A percentile compares a stretch with the other conserved stretches of the same genome.
phyloP scores from a whole-genome alignment of 306 rosid species.

The Calophaca sinica region DNA sequence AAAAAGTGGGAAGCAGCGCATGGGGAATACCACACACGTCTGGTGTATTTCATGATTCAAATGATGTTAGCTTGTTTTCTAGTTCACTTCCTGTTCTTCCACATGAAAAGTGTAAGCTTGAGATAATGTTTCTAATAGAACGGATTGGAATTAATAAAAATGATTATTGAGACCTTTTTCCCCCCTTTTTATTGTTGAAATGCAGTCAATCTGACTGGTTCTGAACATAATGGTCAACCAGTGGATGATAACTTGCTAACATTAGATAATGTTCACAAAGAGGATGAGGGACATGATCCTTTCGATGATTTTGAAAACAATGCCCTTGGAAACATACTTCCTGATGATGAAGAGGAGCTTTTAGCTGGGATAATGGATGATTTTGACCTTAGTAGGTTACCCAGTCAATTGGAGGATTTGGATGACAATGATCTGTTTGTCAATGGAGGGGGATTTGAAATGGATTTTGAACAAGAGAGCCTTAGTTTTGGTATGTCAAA shows the following conservation, averaged over 20 bases:
- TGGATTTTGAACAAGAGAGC: conserved; percentile 79
- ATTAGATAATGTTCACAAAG: conserved; percentile 53
- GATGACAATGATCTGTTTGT: conserved; percentile 88
- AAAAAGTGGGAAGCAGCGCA: conserved; percentile 56
- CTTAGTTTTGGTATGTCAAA: conserved; percentile 67
- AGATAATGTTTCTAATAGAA: conserved; percentile 30
- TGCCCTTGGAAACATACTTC: conserved; percentile 72
- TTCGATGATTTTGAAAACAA: conserved; percentile 60
- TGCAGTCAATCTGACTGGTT: conserved; percentile 74
- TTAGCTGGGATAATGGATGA: conserved; percentile 87
- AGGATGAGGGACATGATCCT: conserved; percentile 58
- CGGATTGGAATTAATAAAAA: conserved; percentile 14
- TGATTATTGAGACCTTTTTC: conserved; percentile 22
- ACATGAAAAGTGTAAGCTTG: conserved; percentile 72
- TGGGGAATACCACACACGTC: conserved; percentile 64
- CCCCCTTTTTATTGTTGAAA: conserved; percentile 17
- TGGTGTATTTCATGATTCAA: conserved; percentile 63
- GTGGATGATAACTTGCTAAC: conserved; percentile 61
- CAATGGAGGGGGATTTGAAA: conserved; percentile 88
- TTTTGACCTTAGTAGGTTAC: conserved; percentile 85
- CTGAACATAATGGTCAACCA: conserved; percentile 55
- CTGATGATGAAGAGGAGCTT: conserved; percentile 88
- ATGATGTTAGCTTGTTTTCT: conserved; percentile 81
- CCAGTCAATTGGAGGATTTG: conserved; percentile 88
- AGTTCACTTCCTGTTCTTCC: conserved; percentile 85